Conservation (phyloP, 2,329 filamentous ascomycete genomes). For the Xylaria sp. region DNA sequence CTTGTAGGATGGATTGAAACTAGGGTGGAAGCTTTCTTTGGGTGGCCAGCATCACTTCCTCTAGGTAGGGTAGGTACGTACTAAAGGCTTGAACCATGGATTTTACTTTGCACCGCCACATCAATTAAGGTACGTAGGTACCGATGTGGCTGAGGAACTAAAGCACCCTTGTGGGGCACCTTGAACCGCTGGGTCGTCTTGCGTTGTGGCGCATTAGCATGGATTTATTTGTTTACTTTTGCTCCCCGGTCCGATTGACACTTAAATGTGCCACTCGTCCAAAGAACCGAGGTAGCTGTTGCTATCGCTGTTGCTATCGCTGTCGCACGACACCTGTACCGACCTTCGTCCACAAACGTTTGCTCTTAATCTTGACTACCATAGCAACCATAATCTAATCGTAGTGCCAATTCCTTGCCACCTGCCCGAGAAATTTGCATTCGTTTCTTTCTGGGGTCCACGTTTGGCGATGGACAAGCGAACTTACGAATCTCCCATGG, state of each 20-base stretch:
- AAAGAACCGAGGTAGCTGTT: background rate
- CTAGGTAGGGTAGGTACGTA: background rate
- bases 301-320: too few species aligned
- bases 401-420: background rate
- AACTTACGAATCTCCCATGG: slow-evolving; percentile 71
- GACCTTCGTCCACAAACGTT: background rate
- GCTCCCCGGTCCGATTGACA: background rate
- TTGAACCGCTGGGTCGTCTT: background rate
- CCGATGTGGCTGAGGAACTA: too few species aligned
- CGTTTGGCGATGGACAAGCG: slow-evolving; percentile 61
- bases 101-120: too few species aligned
- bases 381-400: background rate
- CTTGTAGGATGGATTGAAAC: slow-evolving; percentile 14
- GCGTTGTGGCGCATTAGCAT: slow-evolving; percentile 19
- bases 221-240: slow-evolving; percentile 36
- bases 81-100: too few species aligned
- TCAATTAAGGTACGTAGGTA: background rate
- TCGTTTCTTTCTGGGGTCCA: background rate
- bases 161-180: background rate
- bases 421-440: slow-evolving; percentile 9
- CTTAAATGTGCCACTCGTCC: background rate
- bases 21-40: too few species aligned
- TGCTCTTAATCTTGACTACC: background rate
- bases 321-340: background rate
- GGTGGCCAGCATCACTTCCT: too few species aligned